These are phyloP conservation scores for Pezicula rhizophila DNA, from an alignment of 2,329 filamentous ascomycete species.

Conservation along the genomic window DNA sequence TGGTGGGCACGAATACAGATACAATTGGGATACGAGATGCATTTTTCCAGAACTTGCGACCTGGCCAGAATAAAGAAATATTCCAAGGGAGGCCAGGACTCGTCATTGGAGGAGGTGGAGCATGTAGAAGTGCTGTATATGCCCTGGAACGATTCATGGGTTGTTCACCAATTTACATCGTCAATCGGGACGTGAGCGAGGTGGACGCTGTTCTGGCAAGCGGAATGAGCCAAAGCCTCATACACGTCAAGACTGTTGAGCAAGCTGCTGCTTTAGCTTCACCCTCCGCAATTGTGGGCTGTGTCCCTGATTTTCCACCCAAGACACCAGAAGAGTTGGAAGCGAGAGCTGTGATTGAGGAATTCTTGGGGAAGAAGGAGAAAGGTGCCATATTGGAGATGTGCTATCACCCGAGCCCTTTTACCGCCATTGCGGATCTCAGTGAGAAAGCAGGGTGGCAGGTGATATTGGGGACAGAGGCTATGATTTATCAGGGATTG, in stretches of 20 bases:
- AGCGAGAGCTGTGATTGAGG: slow-evolving; percentile 13
- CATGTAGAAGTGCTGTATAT: slow-evolving; percentile 68
- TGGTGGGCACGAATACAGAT: slow-evolving; percentile 68
- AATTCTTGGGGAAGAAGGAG: slow-evolving; percentile 14
- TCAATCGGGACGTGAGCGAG: slow-evolving; percentile 13
- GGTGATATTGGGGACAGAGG: slow-evolving; percentile 18
- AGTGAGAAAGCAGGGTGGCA: slow-evolving; percentile 14
- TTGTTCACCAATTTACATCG: slow-evolving; percentile 13
- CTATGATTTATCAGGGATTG: slow-evolving; percentile 22
- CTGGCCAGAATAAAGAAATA: slow-evolving; percentile 16
- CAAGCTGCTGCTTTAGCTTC: slow-evolving; percentile 8
- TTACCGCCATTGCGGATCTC: slow-evolving; percentile 12
- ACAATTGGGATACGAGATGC: slow-evolving; percentile 65
- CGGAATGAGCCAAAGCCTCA: slow-evolving; percentile 11
- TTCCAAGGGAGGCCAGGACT: slow-evolving; percentile 50
- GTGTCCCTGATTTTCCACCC: slow-evolving; percentile 17
- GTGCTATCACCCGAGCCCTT: slow-evolving; percentile 19
- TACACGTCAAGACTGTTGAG: slow-evolving; percentile 13
- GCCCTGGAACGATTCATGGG: slow-evolving; percentile 33
- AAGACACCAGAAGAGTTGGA: slow-evolving; percentile 13
- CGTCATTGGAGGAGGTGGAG: slow-evolving; percentile 60
- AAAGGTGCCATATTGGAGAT: slow-evolving; percentile 19
- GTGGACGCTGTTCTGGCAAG: slow-evolving; percentile 13
- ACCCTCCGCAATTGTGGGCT: slow-evolving; percentile 13
- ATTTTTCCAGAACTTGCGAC: slow-evolving; percentile 35